A percentile compares a stretch with the other conserved stretches of the same genome.
phyloP scores from a whole-genome alignment of 306 rosid genomes.

The Calophaca sinica region DNA sequence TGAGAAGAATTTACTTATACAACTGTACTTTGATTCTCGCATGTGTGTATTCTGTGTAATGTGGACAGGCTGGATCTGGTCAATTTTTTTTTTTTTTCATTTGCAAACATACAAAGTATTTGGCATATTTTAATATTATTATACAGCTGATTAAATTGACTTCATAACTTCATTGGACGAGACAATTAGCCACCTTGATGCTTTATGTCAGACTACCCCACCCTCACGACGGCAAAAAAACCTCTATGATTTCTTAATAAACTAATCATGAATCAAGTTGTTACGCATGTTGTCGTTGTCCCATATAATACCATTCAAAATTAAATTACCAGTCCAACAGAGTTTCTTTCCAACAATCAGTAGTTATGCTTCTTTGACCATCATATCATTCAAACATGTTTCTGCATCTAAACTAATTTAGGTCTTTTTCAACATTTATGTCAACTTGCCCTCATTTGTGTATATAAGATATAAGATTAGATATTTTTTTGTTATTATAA shows the following conservation, averaged over 20 bases:
- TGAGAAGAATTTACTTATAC: constrained; percentile 6
- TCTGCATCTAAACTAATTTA: constrained; percentile 40
- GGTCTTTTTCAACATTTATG: constrained; percentile 41
- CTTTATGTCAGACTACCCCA: constrained; percentile 27
- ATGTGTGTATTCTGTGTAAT: constrained; percentile 1
- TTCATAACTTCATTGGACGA: constrained; percentile 24
- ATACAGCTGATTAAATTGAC: constrained; percentile 54
- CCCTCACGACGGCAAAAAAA: not conserved
- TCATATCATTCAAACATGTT: constrained; percentile 36
- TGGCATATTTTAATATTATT: constrained; percentile 8
- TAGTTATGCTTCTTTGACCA: constrained; percentile 54
- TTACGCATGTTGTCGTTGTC: constrained; percentile 39
- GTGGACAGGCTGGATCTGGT: constrained; percentile 49
- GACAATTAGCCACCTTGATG: constrained; percentile 45
- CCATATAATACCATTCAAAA: constrained; percentile 2
- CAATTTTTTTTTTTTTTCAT: constrained; percentile 24
- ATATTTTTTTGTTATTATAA: not conserved
- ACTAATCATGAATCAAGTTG: constrained; percentile 41
- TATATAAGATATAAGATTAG: constrained; percentile 18
- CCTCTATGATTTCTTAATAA: not conserved
- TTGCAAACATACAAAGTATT: constrained; percentile 38
- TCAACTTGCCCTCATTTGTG: constrained; percentile 39
- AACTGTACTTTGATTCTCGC: not conserved
- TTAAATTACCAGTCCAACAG: constrained; percentile 17
- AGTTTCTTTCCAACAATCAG: constrained; percentile 35